Evolutionary conservation across 164 flowering plant species (phyloP), one percentile per base, ranked within the genome.

Genomic region (Annona cherimola): DNA sequence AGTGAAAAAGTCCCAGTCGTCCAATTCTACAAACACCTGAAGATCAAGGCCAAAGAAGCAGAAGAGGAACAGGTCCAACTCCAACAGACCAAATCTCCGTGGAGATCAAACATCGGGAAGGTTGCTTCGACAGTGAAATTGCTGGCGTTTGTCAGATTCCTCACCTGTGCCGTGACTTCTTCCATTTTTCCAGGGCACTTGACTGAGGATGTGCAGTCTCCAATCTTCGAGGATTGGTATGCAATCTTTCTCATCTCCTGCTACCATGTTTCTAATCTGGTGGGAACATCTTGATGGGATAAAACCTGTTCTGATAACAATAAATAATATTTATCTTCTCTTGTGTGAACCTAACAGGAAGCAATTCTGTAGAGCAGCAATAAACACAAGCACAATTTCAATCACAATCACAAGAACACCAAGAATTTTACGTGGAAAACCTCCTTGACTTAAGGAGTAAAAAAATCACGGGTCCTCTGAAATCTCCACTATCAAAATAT

Each of bases 141-240:
- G 95, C 83, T 80, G 74, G 96, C 96, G 9, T 68, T 80, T 61
- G 97, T 95, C 16, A 75, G 92, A 61, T 9, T 83, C 44, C 78
- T 87, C 26, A 86, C 93, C 60, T 90, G 90, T 60, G 61, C 86
- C 9, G 95, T 96, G 45, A 96, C 97, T 11, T 74, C 93, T 63
- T 76, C 95, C 2, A 96, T 96, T 75, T 96, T 91, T 77, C 99
- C 99, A 4, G 99, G 98, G 20, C 92, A 85, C 63, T 79, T 96
- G 12, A 91, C 95, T 0, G 98, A 92, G 70, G 98, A 96, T 78
- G 97, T 96, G 63, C 94, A 88, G 77, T 96, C 99, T 2, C 76
- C 68, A 42, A 19, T 81, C 54, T 88, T 96, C 61, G 84, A 85
- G 70, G 98, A 96, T 74, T 93, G 99, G 99, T 93, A 93, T 41